Percentiles rank a stretch among this genome's conserved stretches.
These are phyloP conservation scores for Aspergillus sp. DNA, from an alignment of 2,329 filamentous ascomycete species.

Conservation along the genomic window DNA sequence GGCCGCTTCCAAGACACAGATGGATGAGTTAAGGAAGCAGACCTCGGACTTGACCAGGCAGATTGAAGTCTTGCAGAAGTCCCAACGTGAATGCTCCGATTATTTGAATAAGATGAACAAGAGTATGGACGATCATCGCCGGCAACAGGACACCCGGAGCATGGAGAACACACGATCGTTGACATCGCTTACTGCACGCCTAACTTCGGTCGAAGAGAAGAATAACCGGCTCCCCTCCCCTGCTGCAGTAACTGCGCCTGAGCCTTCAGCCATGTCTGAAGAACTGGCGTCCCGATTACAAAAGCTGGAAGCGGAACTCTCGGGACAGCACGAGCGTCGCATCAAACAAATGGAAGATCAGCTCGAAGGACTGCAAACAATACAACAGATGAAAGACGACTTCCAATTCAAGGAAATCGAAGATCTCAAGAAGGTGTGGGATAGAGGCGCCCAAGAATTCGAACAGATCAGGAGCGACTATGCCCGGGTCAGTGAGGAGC, in stretches of 20 bases:
- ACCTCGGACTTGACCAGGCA: background rate
- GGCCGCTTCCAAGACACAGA: background rate
- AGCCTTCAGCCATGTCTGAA: background rate
- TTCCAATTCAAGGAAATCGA: constrained; percentile 24
- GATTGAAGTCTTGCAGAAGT: background rate
- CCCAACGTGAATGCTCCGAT: background rate
- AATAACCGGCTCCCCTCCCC: background rate
- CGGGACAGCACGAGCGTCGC: background rate
- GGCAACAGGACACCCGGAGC: background rate
- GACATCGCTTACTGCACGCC: background rate
- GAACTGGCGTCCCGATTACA: background rate
- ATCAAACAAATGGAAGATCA: constrained; percentile 7
- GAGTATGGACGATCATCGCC: background rate
- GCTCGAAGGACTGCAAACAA: constrained; percentile 14
- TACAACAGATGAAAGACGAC: constrained; percentile 27
- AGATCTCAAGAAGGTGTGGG: constrained; percentile 15
- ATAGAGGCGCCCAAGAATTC: background rate
- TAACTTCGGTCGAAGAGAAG: background rate
- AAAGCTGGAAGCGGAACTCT: constrained; percentile 2
- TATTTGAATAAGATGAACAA: background rate
- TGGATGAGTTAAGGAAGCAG: background rate
- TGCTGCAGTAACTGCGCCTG: background rate
- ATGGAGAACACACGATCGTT: background rate
- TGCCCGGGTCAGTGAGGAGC: background rate
- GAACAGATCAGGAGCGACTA: background rate